Base-by-base conservation (phyloP, 2,329 filamentous ascomycete genomes). In the Spiromastix sp. region DNA sequence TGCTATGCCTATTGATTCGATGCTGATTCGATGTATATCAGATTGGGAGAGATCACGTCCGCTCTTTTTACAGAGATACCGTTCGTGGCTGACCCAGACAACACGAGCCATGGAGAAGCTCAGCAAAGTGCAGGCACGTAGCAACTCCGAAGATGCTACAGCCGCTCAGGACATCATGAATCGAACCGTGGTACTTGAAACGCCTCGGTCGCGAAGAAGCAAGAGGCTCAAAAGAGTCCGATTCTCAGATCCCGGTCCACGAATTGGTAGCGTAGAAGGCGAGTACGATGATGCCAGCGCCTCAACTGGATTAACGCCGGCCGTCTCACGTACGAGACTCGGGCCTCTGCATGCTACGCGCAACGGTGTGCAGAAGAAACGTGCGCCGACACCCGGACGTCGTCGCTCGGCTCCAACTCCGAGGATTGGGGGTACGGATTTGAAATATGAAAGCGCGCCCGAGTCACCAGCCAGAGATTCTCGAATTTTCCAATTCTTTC, bases 221-320 rank as follows among this genome's bases (percentile, higher is more conserved):
- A 38, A 30, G 12, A n/a, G 15, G 3, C 17, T 17, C 20, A 68
- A 68, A 42, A 58, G 52, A 42, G 59, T 64, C 22, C 61, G 65
- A 17, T 66, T 67, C 44, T 67, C 65, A 2, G 62, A 66, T 32
- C 57, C 61, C 4, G 56, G 57, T 5, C 53, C 54, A 27, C 46
- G 40, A 20, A 25, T 50, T 12, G 34, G 48, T 16, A 10, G 4
- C 6, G 10, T 24, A 10, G 26, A 24, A n/a, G n/a, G n/a, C n/a
- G 4, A 17, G 26, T 16, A 4, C 26, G 20, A 32, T 36, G 30
- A 37, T 4, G 22, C 37, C 22, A 36, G 37, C 6, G 11, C 27
- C 16, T 58, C 59, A 1, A 67, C 64, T 2, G 63, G 64, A n/a
- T 44, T 68, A 5, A 68, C 64, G 3, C 64, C 64, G 12, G 51